Conservation (phyloP, 805 yeast genomes). For the Lachancea waltii region DNA sequence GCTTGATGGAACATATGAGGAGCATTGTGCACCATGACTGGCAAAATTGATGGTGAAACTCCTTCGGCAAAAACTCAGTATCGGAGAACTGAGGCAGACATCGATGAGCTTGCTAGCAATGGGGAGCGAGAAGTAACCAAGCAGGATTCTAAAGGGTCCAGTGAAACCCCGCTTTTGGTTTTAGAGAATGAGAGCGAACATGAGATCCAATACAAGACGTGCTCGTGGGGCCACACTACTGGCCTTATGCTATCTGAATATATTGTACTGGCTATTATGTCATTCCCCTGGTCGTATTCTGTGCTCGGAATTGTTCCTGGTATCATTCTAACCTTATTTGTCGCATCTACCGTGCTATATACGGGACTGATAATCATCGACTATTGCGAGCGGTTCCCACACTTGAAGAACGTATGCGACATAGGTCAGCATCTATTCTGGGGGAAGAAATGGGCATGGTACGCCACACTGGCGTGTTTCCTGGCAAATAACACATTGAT, state of each 20-base stretch:
- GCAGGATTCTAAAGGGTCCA: conserved; percentile 1
- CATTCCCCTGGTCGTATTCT: conserved; percentile 62
- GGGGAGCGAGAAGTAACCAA: neutral
- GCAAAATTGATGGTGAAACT: too few species aligned
- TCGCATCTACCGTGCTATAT: conserved; percentile 45
- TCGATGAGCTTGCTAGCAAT: too few species aligned
- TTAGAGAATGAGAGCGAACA: conserved; percentile 19
- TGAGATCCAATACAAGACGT: conserved; percentile 42
- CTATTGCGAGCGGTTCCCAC: conserved; percentile 48
- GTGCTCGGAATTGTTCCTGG: conserved; percentile 56
- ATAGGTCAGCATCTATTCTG: conserved; percentile 53
- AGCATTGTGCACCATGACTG: too few species aligned
- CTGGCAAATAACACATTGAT: conserved; percentile 49
- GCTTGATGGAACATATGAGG: too few species aligned
- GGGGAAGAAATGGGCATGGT: conserved; percentile 47
- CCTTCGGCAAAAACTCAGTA: too few species aligned
- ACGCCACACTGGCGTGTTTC: conserved; percentile 49
- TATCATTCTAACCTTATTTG: conserved; percentile 45
- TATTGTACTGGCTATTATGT: conserved; percentile 55
- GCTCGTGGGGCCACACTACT: conserved; percentile 55
- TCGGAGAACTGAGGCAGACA: too few species aligned
- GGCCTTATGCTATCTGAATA: conserved; percentile 55
- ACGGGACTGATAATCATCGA: conserved; percentile 52
- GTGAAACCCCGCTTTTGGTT: conserved; percentile 2
- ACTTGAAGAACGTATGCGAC: conserved; percentile 47